Evolutionary conservation across 768 basidiomycete genomes (phyloP).

Genomic region (Serpula lacrymans): DNA sequence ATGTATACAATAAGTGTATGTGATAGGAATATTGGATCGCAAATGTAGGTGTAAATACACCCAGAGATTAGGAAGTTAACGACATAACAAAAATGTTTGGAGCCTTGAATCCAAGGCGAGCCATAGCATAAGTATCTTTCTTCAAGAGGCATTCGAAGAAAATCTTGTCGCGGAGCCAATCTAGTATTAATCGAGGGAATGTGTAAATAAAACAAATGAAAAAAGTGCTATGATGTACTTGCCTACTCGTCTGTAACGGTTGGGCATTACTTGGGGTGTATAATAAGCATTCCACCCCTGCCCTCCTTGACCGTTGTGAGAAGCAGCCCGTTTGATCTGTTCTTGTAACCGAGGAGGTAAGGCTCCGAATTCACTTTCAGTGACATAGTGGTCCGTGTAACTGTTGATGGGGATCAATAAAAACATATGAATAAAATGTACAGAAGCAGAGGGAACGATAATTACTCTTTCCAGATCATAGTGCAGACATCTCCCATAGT

Average conservation of each 20-base stretch:
- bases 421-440: neutral
- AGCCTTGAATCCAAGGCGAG: conserved; percentile 71
- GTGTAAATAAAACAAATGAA: conserved; percentile 1
- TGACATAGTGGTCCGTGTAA: conserved; percentile 65
- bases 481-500: conserved; percentile 74
- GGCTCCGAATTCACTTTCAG: conserved; percentile 59
- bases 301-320: conserved; percentile 25
- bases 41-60: conserved; percentile 5
- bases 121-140: conserved; percentile 55
- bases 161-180: conserved; percentile 73
- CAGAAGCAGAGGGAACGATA: conserved; percentile 7
- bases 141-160: conserved; percentile 65
- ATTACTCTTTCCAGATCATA: conserved; percentile 75
- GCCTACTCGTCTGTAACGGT: conserved; percentile 63
- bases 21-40: conserved; percentile 6
- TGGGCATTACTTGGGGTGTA: conserved; percentile 39
- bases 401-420: conserved; percentile 32
- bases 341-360: conserved; percentile 68
- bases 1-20: conserved; percentile 7
- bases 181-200: conserved; percentile 29
- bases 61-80: conserved; percentile 38
- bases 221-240: conserved; percentile 21
- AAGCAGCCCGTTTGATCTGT: conserved; percentile 61
- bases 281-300: conserved; percentile 46
- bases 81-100: conserved; percentile 79